Evolutionary conservation across 805 yeast species (phyloP), one percentile per base, ranked within the genome.

Genomic region (Suhomyces vadensis): DNA sequence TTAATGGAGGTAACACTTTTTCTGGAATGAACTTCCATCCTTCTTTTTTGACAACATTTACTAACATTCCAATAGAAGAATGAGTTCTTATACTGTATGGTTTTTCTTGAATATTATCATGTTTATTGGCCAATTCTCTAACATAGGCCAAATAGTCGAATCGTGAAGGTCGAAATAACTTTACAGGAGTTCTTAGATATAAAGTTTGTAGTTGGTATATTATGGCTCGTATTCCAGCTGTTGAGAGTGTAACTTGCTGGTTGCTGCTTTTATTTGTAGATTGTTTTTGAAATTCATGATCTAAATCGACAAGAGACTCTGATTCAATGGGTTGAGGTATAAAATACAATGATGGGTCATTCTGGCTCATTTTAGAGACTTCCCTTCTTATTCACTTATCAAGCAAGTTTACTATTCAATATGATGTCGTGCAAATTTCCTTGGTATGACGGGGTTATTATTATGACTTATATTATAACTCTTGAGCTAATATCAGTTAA

Each of bases 21-120:
- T 87, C 87, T 0, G 96, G 96, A 10, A 92, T 80, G 51, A 87
- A 87, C 44, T 75, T 70, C 95, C 96, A 87, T 2, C 97, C 97
- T 54, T 85, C 87, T 45, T 77, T 75, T 49, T 75, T 79, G 24
- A 89, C 70, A 0, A 95, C 95, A 43, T 78, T 78, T 37, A 80
- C 70, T 23, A 92, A 63, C 54, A 91, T 72, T 5, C 91, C 96
- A 2, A 89, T 63, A 1, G 88, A 80, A 1, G 96, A 86, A 61
- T 91, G 95, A 2, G 94, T 84, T 50, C 78, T 65, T 47, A 76
- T 66, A 31, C 71, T 71, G 67, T 78, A 81, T 1, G 83, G 81
- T 49, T 75, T 74, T 13, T 67, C 53, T 29, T 63, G 63, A 13
- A 75, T 58, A 36, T 71, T 72, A 44, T 67, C 64, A 26, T 78